Conservation (phyloP, 208 protist species). For the Wallacemonas sp. region DNA sequence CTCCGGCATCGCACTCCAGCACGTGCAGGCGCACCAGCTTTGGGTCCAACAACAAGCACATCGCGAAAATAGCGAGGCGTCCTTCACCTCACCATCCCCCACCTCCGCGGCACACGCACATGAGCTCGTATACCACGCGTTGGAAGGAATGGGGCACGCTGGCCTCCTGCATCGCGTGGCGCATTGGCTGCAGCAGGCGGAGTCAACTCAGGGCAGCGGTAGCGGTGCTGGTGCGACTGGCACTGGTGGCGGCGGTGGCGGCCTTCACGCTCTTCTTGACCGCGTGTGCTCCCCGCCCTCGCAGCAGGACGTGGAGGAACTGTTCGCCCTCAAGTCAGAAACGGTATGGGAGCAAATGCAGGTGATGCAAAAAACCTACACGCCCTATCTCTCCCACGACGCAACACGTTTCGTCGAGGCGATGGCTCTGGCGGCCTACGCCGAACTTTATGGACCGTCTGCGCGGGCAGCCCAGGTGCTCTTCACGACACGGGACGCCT, state of each 20-base stretch:
- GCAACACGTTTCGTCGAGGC: conserved; percentile 63
- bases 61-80: not conserved
- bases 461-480: conserved; percentile 26
- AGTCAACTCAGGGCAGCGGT: not conserved
- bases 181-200: conserved; percentile 19
- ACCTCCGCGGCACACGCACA: not conserved
- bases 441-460: conserved; percentile 71
- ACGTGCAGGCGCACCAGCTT: not conserved
- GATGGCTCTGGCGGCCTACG: conserved; percentile 67
- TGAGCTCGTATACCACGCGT: conserved; percentile 4
- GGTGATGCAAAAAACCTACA: conserved; percentile 68
- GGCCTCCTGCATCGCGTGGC: conserved; percentile 1
- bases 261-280: conserved; percentile 27
- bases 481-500: not conserved
- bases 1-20: conserved; percentile 18
- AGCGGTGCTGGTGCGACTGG: not conserved
- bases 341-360: conserved; percentile 54
- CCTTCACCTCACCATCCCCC: not conserved
- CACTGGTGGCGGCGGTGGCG: conserved; percentile 20
- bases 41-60: not conserved
- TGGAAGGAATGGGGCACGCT: conserved; percentile 7
- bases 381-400: conserved; percentile 69
- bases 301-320: conserved; percentile 40
- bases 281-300: conserved; percentile 31
- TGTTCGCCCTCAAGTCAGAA: conserved; percentile 30